Evolutionary conservation across 176 grass and related monocot genomes (phyloP), one percentile per base, ranked within the genome.

Genomic region (Oryza glumipatula): DNA sequence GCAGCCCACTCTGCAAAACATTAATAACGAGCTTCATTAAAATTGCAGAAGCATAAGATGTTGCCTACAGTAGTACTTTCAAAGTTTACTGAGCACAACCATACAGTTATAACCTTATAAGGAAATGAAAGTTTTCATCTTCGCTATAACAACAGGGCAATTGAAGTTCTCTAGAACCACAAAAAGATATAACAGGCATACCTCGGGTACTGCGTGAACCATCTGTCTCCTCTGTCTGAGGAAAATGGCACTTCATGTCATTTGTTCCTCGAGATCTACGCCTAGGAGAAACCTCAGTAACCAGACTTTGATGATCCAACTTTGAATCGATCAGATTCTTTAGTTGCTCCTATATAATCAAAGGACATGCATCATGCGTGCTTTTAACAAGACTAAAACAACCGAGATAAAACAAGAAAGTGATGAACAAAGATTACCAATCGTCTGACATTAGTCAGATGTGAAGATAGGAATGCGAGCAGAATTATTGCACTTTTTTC

Each of bases 401-500:
- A 54, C 3, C 3, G 60, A 39, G 21, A 78, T 9, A 75, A 30
- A 46, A 73, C 80, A 67, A 58, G 69, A 67, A 74, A 77, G 54
- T 69, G 79, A 41, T 28, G 69, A 39, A 86, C 15, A 84, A 85
- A 86, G 12, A 68, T 84, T 82, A 94, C 92, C 89, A 91, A 61
- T 87, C 72, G 76, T 85, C 76, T 65, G 24, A 65, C 78, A 84
- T 78, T 81, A 66, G 64, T 78, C 32, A 94, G 73, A 91, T 89
- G 83, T 51, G 92, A 84, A 67, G 23, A 86, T 75, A 94, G 65
- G 68, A 94, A 91, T 13, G 84, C 81, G 32, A 91, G 82, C 44
- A 91, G 52, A 85, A 94, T 60, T 78, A 68, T 84, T 24, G 82
- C 73, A 71, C 89, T 91, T 69, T 67, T 88, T 78, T 91, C 78